Evolutionary conservation across 2,329 filamentous ascomycete genomes (phyloP), one percentile per base, ranked within the genome.

Genomic region (Mollisiaceae sp.): DNA sequence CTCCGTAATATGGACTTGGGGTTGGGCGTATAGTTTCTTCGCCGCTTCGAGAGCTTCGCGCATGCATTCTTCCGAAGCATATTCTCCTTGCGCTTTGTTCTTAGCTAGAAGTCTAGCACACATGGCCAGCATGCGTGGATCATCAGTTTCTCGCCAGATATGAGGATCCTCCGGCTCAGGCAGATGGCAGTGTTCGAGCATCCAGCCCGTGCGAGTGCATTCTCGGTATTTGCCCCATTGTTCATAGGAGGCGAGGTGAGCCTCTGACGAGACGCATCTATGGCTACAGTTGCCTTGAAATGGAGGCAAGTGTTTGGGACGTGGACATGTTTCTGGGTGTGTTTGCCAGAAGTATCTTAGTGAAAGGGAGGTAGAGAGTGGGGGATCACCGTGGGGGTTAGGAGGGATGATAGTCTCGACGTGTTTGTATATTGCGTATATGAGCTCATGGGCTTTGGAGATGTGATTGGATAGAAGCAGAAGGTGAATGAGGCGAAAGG

Each of bases 31-130:
- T n/a, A 57, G 32, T 39, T 62, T 68, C 64, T n/a, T 55, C n/a
- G 14, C 58, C 35, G n/a, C 47, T 20, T 61, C 35, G 20, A 61
- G 36, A 11, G 59, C 59, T 45, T 61, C 59, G 18, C n/a, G 22
- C 59, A 61, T 54, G 14, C 45, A 24, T 22, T 38, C 41, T 24
- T 36, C 6, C n/a, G 43, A 39, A 15, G 47, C 32, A 59, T 65
- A 67, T 35, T 55, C 24, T 14, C 61, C 61, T 5, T 39, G 55
- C 2, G 8, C 36, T 14, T 63, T 54, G 4, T 62, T 60, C 58
- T 67, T 69, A 9, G 63, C 65, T 8, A 67, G 57, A n/a, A 67
- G 50, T 2, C 67, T 63, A 18, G 43, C 54, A 35, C 67, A 69
- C 62, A 65, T 67, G 8, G 65, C 65, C 9, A 69, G 36, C 55